phyloP scores from a whole-genome alignment of 176 grass and related monocot genomes.

The Bromus sterilis region DNA sequence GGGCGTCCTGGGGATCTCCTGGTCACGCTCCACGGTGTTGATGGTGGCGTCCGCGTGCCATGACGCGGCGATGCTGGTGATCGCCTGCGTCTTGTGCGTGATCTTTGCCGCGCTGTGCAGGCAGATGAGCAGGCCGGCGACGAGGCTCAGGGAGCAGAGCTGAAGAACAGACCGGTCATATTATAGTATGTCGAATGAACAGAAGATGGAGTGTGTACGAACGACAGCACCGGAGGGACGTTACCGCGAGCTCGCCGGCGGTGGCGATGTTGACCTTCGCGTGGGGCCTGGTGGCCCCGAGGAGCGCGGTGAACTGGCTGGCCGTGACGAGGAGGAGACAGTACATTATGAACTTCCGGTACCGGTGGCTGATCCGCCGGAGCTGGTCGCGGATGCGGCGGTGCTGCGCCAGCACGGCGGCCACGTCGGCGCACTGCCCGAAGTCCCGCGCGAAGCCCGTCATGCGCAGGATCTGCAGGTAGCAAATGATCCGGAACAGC shows the following conservation, averaged over 20 bases:
- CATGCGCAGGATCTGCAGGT: constrained; percentile 83
- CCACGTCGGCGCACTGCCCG: constrained; percentile 52
- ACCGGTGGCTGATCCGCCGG: constrained; percentile 66
- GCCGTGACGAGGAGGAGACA: constrained; percentile 55
- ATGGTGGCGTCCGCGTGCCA: constrained; percentile 89
- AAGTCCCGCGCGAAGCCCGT: constrained; percentile 57
- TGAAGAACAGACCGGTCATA: too few relatives aligned
- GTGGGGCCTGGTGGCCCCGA: constrained; percentile 50
- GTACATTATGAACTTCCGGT: constrained; percentile 68
- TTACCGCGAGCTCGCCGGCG: constrained; percentile 74
- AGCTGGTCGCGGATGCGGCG: constrained; percentile 55
- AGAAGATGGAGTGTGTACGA: neutral
- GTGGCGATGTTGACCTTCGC: constrained; percentile 61
- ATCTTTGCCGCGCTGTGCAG: constrained; percentile 87
- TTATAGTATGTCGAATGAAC: neutral
- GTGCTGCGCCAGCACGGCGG: constrained; percentile 54
- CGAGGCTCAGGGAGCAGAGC: constrained; percentile 73
- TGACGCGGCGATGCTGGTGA: constrained; percentile 73
- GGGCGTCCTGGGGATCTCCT: constrained; percentile 35
- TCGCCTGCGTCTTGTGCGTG: constrained; percentile 87
- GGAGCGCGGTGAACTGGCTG: constrained; percentile 65
- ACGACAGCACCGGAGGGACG: neutral
- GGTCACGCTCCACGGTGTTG: constrained; percentile 32
- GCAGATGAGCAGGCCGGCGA: constrained; percentile 68
- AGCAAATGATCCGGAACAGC: constrained; percentile 74